These are phyloP conservation scores for Aegilops longissima DNA, from an alignment of 176 grass and related monocot species.

Conservation along the genomic window DNA sequence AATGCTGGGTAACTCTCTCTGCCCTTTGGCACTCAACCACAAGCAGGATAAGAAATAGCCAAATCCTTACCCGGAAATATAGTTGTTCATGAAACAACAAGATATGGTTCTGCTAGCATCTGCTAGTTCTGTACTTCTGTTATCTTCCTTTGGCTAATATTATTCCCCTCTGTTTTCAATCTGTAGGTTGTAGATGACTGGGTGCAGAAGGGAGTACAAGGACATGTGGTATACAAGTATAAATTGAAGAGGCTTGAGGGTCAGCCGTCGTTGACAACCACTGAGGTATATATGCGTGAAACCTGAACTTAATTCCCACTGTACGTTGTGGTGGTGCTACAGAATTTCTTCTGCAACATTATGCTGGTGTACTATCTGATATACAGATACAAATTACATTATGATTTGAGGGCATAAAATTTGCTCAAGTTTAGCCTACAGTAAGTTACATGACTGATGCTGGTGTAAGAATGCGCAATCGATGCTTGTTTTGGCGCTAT, in stretches of 20 bases:
- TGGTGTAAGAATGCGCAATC: background rate
- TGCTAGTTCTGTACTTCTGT: background rate
- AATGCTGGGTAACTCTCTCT: background rate
- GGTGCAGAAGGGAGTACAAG: conserved; percentile 62
- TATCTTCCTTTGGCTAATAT: background rate
- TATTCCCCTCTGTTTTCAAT: background rate
- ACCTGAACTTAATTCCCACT: background rate
- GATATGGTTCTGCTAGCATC: background rate
- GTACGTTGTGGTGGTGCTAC: background rate
- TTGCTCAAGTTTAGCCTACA: background rate
- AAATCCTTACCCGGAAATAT: background rate
- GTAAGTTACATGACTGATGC: background rate
- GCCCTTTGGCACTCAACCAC: background rate
- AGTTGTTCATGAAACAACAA: background rate
- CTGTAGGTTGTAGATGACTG: conserved; percentile 75
- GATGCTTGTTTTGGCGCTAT: background rate
- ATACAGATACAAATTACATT: background rate
- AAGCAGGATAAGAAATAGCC: background rate
- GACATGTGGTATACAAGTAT: conserved; percentile 73
- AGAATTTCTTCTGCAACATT: background rate
- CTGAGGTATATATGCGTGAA: conserved; percentile 55
- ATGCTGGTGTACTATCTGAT: background rate
- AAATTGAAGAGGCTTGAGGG: conserved; percentile 83
- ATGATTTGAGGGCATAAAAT: background rate
- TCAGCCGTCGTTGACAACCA: conserved; percentile 67